A percentile compares a stretch with the other conserved stretches of the same genome.
Conservation (phyloP, 129 eudicot species). For the Silybum marianum region DNA sequence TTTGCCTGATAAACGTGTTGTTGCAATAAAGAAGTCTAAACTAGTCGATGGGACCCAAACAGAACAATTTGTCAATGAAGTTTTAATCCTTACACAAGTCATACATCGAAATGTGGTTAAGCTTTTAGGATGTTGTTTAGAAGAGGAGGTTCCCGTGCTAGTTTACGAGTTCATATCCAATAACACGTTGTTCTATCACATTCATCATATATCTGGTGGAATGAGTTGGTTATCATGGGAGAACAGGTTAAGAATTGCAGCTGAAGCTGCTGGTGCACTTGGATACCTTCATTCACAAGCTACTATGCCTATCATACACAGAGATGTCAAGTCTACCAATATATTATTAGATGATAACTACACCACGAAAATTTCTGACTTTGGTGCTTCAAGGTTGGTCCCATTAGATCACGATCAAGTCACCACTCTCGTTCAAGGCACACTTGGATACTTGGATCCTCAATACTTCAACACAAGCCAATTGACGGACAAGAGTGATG, state of each 20-base stretch:
- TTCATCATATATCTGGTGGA: conserved; percentile 26
- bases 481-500: conserved; percentile 39
- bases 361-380: conserved; percentile 50
- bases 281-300: conserved; percentile 60
- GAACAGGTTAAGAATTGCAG: conserved; percentile 49
- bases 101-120: conserved; percentile 63
- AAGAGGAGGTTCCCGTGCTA: conserved; percentile 52
- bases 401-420: conserved; percentile 42
- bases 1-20: conserved; percentile 40
- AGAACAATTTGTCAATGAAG: conserved; percentile 69
- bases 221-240: conserved; percentile 53
- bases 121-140: conserved; percentile 61
- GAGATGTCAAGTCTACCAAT: conserved; percentile 5
- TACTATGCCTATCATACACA: conserved; percentile 35
- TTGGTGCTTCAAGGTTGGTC: conserved; percentile 55
- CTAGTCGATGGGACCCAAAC: conserved; percentile 46
- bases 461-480: conserved; percentile 34
- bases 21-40: conserved; percentile 62
- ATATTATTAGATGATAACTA: conserved; percentile 43
- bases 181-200: conserved; percentile 46
- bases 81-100: conserved; percentile 54
- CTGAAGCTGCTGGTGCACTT: conserved; percentile 49
- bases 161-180: conserved; percentile 61
- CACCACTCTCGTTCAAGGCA: conserved; percentile 48
- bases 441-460: conserved; percentile 55